Base-by-base conservation (phyloP, 495 filamentous ascomycete genomes). In the Aspergillus kassunensis region DNA sequence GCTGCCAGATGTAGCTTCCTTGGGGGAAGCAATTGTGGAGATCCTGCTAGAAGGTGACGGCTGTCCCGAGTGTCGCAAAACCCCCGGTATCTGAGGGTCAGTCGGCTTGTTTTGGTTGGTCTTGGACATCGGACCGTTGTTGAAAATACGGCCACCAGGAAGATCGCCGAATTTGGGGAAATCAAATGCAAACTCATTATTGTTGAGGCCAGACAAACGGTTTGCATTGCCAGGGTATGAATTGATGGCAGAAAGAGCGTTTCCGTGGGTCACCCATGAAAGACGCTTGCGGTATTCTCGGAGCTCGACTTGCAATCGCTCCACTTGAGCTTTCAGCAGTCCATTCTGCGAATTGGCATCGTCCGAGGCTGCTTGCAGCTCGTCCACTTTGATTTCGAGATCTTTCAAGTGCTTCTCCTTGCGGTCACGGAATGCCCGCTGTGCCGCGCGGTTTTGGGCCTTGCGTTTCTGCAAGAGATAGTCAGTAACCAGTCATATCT, bases 341-440 rank as follows among this genome's bases (percentile, higher is more conserved):
- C 81, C 83, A 59, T 97, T 97, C 69, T 97, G 91, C 56, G 90
- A 83, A 63, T 85, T 93, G 30, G 91, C 77, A 21, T 81, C 73
- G 55, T 95, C 85, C 1, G 92, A 95, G 2, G 80, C 78, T 70
- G 91, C 91, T 65, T 95, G 86, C n/a, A 99, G 73, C 59, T 96
- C 91, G 16, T 88, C 79, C 18, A 97, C 93, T 66, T 97, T 97
- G 42, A 84, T 89, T 68, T 99, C 93, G 21, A 99, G 76, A 61
- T 99, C 95, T 65, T 92, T 95, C 36, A 99, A 64, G 61, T 99
- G 93, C 70, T 89, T 95, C 71, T 99, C 93, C 73, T 99, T 99
- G 41, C 93, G 88, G 66, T 99, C 93, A 20, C 93, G 81, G 81
- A 99, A 99, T 6, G 93, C 93, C 35, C 93, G 82, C 71, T 99